Base-by-base conservation (phyloP, 2,329 filamentous ascomycete genomes). In the Ceratocystis cacaofunesta region DNA sequence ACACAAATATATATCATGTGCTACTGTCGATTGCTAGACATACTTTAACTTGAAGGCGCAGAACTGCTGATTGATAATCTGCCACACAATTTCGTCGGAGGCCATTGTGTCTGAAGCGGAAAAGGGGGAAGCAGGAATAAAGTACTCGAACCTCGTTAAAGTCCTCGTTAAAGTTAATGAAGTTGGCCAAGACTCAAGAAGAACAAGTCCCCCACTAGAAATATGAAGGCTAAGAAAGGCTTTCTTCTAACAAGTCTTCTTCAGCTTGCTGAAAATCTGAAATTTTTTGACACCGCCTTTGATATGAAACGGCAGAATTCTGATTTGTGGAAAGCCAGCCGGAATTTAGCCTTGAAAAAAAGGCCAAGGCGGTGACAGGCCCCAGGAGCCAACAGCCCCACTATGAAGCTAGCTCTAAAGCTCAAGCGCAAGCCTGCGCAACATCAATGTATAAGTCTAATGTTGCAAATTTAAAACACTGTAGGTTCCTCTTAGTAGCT, bases 81-180 rank as follows among this genome's bases (percentile, higher is more conserved):
- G 86, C 94, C 94, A 99, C 69, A 97, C 87, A 70, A 97, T 95
- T 77, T 97, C 92, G 80, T 97, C 92, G 69, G 90, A 95, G 67
- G 89, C 85, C 89, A 94, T 95, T 66, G 67, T 77, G 72, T 43
- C 72, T 66, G 22, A 68, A 58, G 41, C 48, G 36, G 19, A 25
- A 15, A 41, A 41, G 28, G 46, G 30, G 57, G 25, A 36, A 30
- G 17, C 41, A 41, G 44, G 41, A 43, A 63, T 22, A 48, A 22
- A 41, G 25, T 57, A 25, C 48, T 48, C 43, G 46, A 36, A 8
- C 43, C n/a, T 44, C 55, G 55, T 22, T 25, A 63, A 36, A 6
- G 36, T 5, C 36, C 36, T 41, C 4, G 36, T 41, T 8, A 15
- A 41, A 41, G 12, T 41, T 41, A 15, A 15, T 41, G 36, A 41